These are phyloP conservation scores for Hamigera avellanea DNA, from an alignment of 495 filamentous ascomycete genomes.

Conservation along the genomic window DNA sequence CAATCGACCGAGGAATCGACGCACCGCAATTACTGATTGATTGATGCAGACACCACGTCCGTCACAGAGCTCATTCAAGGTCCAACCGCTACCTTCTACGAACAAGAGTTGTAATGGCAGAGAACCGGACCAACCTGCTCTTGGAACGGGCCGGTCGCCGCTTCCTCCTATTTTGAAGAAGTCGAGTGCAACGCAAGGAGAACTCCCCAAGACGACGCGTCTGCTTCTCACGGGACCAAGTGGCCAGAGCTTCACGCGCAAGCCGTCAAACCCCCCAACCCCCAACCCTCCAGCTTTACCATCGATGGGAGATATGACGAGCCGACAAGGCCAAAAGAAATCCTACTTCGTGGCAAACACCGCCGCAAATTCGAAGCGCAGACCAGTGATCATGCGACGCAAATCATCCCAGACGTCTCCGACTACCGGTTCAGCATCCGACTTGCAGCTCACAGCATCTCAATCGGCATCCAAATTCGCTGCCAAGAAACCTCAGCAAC, in stretches of 20 bases:
- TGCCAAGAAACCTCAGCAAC: too few relatives aligned
- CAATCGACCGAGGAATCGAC: conserved; percentile 2
- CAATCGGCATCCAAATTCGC: too few relatives aligned
- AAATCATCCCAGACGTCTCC: conserved; percentile 22
- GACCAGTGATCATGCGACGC: conserved; percentile 29
- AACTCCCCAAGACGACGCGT: conserved; percentile 23
- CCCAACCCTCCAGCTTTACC: conserved; percentile 8
- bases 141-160: conserved; percentile 3
- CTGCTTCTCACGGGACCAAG: conserved; percentile 16
- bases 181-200: conserved; percentile 11
- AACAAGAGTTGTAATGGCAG: too few relatives aligned
- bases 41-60: too few relatives aligned
- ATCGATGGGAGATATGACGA: conserved; percentile 3
- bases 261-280: conserved; percentile 21
- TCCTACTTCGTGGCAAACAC: conserved; percentile 20
- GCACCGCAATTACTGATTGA: too few relatives aligned
- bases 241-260: conserved; percentile 20
- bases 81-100: too few relatives aligned
- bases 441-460: not conserved
- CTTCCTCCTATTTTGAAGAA: conserved; percentile 33
- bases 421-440: not conserved
- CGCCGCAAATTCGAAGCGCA: conserved; percentile 21
- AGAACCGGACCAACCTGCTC: not conserved
- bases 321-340: conserved; percentile 17
- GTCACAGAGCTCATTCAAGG: too few relatives aligned